Evolutionary conservation across 1,139 yeast species (phyloP), one percentile per base, ranked within the genome.

Genomic region (Candida sp.): DNA sequence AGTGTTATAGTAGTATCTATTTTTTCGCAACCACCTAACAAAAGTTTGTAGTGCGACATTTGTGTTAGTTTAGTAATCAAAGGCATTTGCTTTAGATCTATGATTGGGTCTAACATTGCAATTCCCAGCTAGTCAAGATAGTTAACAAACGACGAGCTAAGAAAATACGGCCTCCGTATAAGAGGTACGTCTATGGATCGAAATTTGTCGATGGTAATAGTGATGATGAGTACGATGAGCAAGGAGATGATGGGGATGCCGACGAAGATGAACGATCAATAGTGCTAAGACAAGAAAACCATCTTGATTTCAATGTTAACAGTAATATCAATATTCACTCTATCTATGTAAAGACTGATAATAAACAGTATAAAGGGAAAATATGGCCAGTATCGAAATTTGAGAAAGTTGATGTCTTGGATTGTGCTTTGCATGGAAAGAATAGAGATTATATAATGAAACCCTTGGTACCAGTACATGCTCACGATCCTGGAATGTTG

Each of bases 121-220:
- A 25, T 25, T 2, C 37, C 9, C 37, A 21, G 37, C 37, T 11
- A 22, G 11, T 29, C 71, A 70, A 59, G 48, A 89, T 89, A 81
- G 96, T 90, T 39, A 89, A 89, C 64, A 89, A 89, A 65, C 68
- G 91, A 58, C 75, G 97, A 62, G 90, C 96, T 12, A 86, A 86
- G 71, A 84, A 89, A 73, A 71, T 77, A 45, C 82, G 84, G 61
- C 82, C 85, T 55, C 87, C 93, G 36, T 89, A 87, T 64, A 76
- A 82, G 66, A 78, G 84, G 65, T 86, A 85, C 62, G 87, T 84
- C 12, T 89, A 87, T 51, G 83, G 85, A 34, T 73, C 77, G 27
- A 74, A 76, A 42, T 73, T 63, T 40, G 61, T 66, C 4, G 54
- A 51, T 21, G 60, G 54, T 22, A 58, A 56, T 47, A 57, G 70